Conservation (phyloP, 2,329 filamentous ascomycete species). For the Colletotrichum incanum region DNA sequence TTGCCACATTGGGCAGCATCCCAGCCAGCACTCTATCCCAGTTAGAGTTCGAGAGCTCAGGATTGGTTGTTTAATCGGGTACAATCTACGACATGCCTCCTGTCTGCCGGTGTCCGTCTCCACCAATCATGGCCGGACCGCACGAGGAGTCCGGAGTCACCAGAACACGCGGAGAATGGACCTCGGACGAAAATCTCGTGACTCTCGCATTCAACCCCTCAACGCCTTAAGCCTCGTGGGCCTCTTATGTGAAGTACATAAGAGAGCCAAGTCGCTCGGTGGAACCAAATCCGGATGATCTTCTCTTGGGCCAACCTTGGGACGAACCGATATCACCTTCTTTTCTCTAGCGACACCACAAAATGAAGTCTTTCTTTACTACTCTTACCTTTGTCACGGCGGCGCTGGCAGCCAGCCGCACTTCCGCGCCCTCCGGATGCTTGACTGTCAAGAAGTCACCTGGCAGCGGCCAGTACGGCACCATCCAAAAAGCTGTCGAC, state of each 20-base stretch:
- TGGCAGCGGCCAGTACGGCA: slow-evolving; percentile 46
- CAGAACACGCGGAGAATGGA: not conserved
- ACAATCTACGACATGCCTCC: slow-evolving; percentile 22
- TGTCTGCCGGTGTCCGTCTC: slow-evolving; percentile 15
- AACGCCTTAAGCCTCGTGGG: not conserved
- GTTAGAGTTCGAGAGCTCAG: slow-evolving; percentile 17
- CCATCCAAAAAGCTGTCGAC: slow-evolving; percentile 68
- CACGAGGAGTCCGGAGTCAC: not conserved
- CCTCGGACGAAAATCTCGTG: not conserved
- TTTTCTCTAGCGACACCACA: not conserved
- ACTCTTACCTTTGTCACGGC: slow-evolving; percentile 24
- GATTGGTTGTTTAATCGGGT: slow-evolving; percentile 28
- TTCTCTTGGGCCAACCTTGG: not conserved
- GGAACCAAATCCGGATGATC: not conserved
- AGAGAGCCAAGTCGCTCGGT: slow-evolving; percentile 10
- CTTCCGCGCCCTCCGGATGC: slow-evolving; percentile 50
- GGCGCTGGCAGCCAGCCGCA: slow-evolving; percentile 48
- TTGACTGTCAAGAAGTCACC: slow-evolving; percentile 50
- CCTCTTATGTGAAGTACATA: slow-evolving; percentile 20
- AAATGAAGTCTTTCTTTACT: slow-evolving; percentile 37
- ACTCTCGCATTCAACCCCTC: not conserved
- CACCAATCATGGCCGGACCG: slow-evolving; percentile 23
- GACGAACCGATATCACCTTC: slow-evolving; percentile 11
- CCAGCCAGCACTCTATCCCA: not conserved
- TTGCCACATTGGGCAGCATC: slow-evolving; percentile 6